Evolutionary conservation across 495 filamentous ascomycete genomes (phyloP).

Genomic region (Trichocladium antarcticum): DNA sequence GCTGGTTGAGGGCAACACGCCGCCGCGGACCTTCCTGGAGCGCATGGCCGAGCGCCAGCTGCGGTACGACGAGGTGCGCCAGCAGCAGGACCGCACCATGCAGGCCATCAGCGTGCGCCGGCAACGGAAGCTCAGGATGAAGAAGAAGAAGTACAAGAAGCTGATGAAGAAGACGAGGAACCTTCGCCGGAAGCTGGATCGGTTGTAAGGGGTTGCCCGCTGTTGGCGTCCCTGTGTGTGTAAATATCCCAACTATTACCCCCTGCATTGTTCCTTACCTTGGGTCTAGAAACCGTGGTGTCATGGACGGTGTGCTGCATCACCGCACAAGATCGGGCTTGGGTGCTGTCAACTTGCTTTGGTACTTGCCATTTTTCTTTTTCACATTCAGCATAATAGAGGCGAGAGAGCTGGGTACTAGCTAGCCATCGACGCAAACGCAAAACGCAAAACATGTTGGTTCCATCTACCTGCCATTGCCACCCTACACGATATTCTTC

Average conservation of each 20-base stretch:
- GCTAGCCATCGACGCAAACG: no score
- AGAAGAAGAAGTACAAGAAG: conserved; percentile 99
- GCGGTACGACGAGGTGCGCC: conserved; percentile 37
- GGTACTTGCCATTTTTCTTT: no score
- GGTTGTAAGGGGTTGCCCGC: conserved; percentile 27
- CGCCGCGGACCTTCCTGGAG: conserved; percentile 38
- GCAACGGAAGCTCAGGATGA: conserved; percentile 91
- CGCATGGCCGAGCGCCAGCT: conserved; percentile 42
- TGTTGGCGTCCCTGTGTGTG: conserved; percentile 6
- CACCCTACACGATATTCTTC: conserved; percentile 49
- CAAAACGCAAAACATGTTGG: no score
- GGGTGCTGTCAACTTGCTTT: no score
- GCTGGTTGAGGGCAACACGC: conserved; percentile 33
- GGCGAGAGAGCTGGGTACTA: background rate
- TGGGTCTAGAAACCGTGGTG: conserved; percentile 5
- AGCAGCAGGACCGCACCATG: conserved; percentile 34
- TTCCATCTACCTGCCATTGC: background rate
- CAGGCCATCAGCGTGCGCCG: conserved; percentile 74
- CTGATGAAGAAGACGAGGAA: conserved; percentile 86
- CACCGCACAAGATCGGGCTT: no score
- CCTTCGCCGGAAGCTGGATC: conserved; percentile 74
- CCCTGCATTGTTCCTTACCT: conserved; percentile 2
- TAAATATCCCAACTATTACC: conserved; percentile 14
- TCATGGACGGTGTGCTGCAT: background rate
- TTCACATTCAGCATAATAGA: conserved; percentile 3